These are phyloP conservation scores for Clathrospora elynae DNA, from an alignment of 2,329 filamentous ascomycete species.

Conservation along the genomic window DNA sequence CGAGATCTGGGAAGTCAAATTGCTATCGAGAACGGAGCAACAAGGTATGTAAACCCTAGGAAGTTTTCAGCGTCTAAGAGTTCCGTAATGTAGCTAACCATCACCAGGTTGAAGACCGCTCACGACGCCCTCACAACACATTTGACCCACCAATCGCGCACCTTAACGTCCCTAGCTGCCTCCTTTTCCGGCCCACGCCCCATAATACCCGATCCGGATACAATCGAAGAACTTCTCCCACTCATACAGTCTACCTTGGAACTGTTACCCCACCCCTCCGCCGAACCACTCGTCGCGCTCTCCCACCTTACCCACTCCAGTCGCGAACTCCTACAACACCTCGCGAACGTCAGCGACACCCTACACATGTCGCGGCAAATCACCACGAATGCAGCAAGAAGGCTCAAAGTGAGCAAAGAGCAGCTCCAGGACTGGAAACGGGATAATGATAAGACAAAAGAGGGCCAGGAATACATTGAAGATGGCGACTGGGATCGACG, in stretches of 20 bases:
- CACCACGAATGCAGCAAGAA: slow-evolving; percentile 77
- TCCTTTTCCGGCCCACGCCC: slow-evolving; percentile 72
- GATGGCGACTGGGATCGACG: slow-evolving; percentile 82
- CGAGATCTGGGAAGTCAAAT: slow-evolving; percentile 75
- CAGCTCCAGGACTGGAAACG: slow-evolving; percentile 82
- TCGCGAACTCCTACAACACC: slow-evolving; percentile 73
- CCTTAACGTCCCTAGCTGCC: slow-evolving; percentile 74
- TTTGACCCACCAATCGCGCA: slow-evolving; percentile 74
- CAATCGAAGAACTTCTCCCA: slow-evolving; percentile 71
- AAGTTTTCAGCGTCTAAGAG: background rate
- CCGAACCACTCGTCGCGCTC: slow-evolving; percentile 68
- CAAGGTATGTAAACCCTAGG: slow-evolving; percentile 62
- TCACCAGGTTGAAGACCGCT: slow-evolving; percentile 70
- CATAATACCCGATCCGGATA: slow-evolving; percentile 65
- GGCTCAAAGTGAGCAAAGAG: slow-evolving; percentile 80
- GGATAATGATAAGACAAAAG: slow-evolving; percentile 81
- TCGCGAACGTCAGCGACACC: slow-evolving; percentile 86
- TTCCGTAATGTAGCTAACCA: slow-evolving; percentile 18
- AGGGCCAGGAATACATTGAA: slow-evolving; percentile 81
- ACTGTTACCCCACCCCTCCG: slow-evolving; percentile 68
- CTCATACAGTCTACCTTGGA: slow-evolving; percentile 68
- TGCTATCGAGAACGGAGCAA: slow-evolving; percentile 72
- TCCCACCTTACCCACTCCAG: slow-evolving; percentile 70
- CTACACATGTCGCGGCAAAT: slow-evolving; percentile 93
- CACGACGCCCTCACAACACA: slow-evolving; percentile 77